Conservation (phyloP, 352 stramenopile species). For the Globisporangium heterothallicum region DNA sequence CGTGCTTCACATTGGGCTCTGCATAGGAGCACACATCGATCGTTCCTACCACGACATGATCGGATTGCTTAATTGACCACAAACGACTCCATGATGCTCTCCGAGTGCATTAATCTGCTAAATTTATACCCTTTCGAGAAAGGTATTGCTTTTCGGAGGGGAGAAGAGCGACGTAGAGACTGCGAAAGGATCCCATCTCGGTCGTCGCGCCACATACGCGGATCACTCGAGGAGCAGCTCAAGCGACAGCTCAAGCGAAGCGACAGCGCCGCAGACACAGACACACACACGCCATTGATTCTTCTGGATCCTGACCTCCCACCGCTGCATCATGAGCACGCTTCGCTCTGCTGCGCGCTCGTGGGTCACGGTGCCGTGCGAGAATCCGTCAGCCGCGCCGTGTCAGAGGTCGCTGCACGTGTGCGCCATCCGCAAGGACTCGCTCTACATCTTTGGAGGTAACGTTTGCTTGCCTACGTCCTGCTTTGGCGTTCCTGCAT, state of each 20-base stretch:
- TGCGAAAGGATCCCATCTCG: background rate
- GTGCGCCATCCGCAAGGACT: constrained; percentile 87
- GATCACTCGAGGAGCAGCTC: background rate
- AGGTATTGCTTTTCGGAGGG: background rate
- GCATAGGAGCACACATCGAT: too few species aligned
- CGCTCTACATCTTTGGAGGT: constrained; percentile 92
- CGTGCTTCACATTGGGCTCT: too few species aligned
- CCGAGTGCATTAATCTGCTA: too few species aligned
- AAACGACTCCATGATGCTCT: too few species aligned
- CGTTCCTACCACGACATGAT: too few species aligned
- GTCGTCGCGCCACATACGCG: background rate
- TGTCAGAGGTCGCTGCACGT: constrained; percentile 93
- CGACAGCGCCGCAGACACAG: background rate
- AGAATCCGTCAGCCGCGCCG: constrained; percentile 78
- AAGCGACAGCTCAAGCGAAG: background rate
- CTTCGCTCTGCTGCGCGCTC: constrained; percentile 45
- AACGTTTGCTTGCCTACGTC: constrained; percentile 1
- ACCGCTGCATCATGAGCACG: constrained; percentile 18
- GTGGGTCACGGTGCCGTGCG: constrained; percentile 70
- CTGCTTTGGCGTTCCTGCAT: background rate
- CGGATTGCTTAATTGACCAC: too few species aligned
- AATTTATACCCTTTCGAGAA: too few species aligned
- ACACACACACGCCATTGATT: too few species aligned
- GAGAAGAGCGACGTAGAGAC: too few species aligned
- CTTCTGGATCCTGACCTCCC: too few species aligned